Base-by-base conservation (phyloP, 805 yeast species). In the Candida insectorum region DNA sequence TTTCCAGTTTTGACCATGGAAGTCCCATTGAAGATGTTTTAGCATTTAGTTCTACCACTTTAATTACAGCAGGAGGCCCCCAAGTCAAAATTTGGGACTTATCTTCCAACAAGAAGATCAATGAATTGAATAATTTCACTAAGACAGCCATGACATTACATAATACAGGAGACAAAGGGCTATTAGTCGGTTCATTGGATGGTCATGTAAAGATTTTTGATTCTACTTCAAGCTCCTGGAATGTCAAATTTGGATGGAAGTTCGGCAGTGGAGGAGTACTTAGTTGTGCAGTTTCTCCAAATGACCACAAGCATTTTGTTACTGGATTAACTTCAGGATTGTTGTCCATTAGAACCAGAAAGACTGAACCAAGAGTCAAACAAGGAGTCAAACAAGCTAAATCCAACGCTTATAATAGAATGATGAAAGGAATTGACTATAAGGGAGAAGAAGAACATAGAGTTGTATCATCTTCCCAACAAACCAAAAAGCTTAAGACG, bases 131-230 rank as follows among this genome's bases (percentile, higher is more conserved):
- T 31, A 91, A 89, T 59, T 93, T 93, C 67, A 89, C 89, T 47
- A 91, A 93, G 60, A 85, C 97, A 1, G 96, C 91, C 25, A 89
- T 97, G 11, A 80, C 89, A 40, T 65, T 89, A 42, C 79, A 84
- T 33, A 64, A 74, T 45, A 81, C 91, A 7, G 83, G 81, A 19
- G 85, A 78, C 42, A 65, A 77, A 31, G 91, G 93, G n/a, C 65
- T 93, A 28, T 64, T 93, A 19, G 97, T 95, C 2, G 97, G 97
- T 12, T 88, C 97, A 0, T 68, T 93, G 37, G 98, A 93, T 61
- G 98, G 98, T 14, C 98, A 93, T 59, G 96, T 93, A 39, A 93
- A 93, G 60, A 89, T 89, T 28, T 86, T 91, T 56, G 97, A 89
- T 58, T 76, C 85, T 24, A 62, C 74, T 17, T 73, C 81, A 15